Percentiles rank a stretch among this genome's conserved stretches.
Conservation (phyloP, 169 alveolate genomes). For the Eimeria brunetti region DNA sequence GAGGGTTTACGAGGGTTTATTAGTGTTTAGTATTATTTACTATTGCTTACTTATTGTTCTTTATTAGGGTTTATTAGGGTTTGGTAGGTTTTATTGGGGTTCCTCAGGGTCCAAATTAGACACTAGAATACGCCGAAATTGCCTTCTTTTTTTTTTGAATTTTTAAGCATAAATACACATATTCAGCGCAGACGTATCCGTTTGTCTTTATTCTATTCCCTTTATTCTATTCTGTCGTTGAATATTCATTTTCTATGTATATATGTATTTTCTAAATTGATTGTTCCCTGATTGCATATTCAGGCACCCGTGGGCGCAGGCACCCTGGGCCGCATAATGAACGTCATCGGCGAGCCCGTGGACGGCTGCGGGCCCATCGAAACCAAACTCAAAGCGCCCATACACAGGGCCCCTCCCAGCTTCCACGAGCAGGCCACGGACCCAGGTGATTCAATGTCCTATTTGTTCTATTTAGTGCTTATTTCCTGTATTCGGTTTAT, state of each 20-base stretch:
- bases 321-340: constrained; percentile 97
- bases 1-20: neutral
- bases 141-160: too few species aligned
- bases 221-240: neutral
- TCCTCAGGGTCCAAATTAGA: too few species aligned
- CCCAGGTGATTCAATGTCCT: constrained; percentile 92
- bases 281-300: too few species aligned
- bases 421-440: constrained; percentile 96
- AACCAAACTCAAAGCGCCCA: constrained; percentile 90
- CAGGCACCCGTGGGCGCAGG: constrained; percentile 86
- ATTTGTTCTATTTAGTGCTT: too few species aligned
- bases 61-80: neutral
- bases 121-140: too few species aligned
- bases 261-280: too few species aligned
- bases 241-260: neutral
- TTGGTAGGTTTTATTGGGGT: too few species aligned
- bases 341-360: constrained; percentile 98
- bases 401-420: constrained; percentile 98
- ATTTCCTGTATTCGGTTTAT: too few species aligned
- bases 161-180: too few species aligned
- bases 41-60: too few species aligned
- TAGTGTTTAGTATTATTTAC: neutral
- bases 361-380: constrained; percentile 98
- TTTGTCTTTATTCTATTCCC: neutral
- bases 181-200: too few species aligned